These are phyloP conservation scores for Anisodus tanguticus DNA, from an alignment of 257 asterid species.

Conservation along the genomic window DNA sequence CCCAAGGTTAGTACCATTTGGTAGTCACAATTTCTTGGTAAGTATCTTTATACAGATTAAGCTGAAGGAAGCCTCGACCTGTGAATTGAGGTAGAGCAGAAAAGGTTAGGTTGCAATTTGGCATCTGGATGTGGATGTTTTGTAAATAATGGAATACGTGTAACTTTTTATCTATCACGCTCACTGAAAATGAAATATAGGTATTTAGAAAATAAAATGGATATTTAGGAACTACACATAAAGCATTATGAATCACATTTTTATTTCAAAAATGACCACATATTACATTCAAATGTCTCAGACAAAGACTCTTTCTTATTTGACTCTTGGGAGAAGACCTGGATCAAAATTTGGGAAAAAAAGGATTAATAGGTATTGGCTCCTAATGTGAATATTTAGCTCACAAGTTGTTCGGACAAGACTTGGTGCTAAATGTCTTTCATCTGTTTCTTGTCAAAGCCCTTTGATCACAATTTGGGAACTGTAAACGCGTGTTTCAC, in stretches of 20 bases:
- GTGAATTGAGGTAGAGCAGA: not conserved
- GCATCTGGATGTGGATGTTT: conserved; percentile 14
- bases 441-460: not conserved
- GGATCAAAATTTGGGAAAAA: not conserved
- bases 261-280: not conserved
- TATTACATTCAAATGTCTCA: not conserved
- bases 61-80: not conserved
- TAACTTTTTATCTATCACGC: not conserved
- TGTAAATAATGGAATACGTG: not conserved
- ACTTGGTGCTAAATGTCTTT: not conserved
- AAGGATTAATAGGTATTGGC: not conserved
- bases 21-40: not conserved
- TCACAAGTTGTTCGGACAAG: not conserved
- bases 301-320: not conserved
- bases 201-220: not conserved
- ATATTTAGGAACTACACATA: not conserved
- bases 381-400: conserved; percentile 16
- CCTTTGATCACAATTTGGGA: not conserved
- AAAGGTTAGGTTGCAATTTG: not conserved
- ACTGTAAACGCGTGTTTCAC: not conserved
- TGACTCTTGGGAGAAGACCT: not conserved
- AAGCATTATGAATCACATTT: not conserved
- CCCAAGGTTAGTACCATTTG: not conserved
- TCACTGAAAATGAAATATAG: not conserved
- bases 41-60: not conserved